Evolutionary conservation across 1,139 yeast species (phyloP).

Genomic region (Candida glucosophila): DNA sequence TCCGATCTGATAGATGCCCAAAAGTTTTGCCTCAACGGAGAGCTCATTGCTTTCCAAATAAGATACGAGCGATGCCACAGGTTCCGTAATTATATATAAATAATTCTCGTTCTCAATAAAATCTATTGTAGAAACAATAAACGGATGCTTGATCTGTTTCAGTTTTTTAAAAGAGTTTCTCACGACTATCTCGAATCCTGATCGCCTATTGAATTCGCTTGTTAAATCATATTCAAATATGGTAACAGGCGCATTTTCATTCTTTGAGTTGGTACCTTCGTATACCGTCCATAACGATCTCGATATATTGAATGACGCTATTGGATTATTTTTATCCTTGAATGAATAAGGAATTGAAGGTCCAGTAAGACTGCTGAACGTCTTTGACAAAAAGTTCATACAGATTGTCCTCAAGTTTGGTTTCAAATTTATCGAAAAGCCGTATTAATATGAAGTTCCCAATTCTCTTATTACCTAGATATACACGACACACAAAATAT

Average conservation of each 20-base stretch:
- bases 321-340: conserved; percentile 32
- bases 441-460: neutral
- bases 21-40: conserved; percentile 32
- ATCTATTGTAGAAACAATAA: conserved; percentile 62
- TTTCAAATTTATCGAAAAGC: neutral
- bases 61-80: conserved; percentile 50
- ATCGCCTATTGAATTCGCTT: conserved; percentile 25
- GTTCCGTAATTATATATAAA: conserved; percentile 72
- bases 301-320: conserved; percentile 9
- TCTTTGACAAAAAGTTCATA: conserved; percentile 56
- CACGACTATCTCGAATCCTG: conserved; percentile 38
- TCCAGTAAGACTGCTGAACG: conserved; percentile 47
- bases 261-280: conserved; percentile 38
- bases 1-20: conserved; percentile 54
- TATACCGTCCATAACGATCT: conserved; percentile 41
- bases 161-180: conserved; percentile 57
- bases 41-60: conserved; percentile 17
- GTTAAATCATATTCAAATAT: conserved; percentile 56
- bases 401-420: conserved; percentile 1
- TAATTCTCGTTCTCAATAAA: conserved; percentile 55
- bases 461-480: neutral
- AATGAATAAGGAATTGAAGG: conserved; percentile 49
- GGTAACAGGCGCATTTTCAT: conserved; percentile 33
- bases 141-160: conserved; percentile 70
- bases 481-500: neutral